phyloP scores from a whole-genome alignment of 306 rosid species.

The Trifolium repens region DNA sequence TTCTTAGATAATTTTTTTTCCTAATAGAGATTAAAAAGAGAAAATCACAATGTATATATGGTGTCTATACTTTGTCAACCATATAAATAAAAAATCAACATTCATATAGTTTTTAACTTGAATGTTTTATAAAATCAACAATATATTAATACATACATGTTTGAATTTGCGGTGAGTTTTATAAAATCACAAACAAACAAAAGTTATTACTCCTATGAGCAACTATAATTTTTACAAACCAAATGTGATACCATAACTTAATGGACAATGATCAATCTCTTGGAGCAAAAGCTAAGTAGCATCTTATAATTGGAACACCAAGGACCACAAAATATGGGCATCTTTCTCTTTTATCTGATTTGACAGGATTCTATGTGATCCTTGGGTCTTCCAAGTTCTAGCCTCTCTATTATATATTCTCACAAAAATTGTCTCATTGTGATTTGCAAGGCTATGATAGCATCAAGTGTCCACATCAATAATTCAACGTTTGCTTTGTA shows the following conservation, averaged over 20 bases:
- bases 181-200: too few species aligned
- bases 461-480: constrained; percentile 32
- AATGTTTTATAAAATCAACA: too few species aligned
- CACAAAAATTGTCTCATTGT: constrained; percentile 10
- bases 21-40: too few species aligned
- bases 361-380: constrained; percentile 41
- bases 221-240: too few species aligned
- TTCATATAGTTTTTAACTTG: too few species aligned
- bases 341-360: constrained; percentile 43
- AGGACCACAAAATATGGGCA: constrained; percentile 48
- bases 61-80: too few species aligned
- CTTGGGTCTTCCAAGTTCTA: constrained; percentile 13
- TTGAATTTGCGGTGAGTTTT: too few species aligned
- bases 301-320: constrained; percentile 5
- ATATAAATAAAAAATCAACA: too few species aligned
- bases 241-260: not conserved
- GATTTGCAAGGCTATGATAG: constrained; percentile 9
- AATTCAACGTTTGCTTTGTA: constrained; percentile 17
- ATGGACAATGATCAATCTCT: constrained; percentile 13
- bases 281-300: not conserved
- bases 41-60: too few species aligned
- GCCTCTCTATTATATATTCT: constrained; percentile 2
- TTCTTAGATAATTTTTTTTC: too few species aligned
- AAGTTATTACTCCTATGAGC: too few species aligned
- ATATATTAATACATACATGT: too few species aligned